Evolutionary conservation across 106 monocot species (phyloP).

Genomic region (Dendrobium huoshanense): DNA sequence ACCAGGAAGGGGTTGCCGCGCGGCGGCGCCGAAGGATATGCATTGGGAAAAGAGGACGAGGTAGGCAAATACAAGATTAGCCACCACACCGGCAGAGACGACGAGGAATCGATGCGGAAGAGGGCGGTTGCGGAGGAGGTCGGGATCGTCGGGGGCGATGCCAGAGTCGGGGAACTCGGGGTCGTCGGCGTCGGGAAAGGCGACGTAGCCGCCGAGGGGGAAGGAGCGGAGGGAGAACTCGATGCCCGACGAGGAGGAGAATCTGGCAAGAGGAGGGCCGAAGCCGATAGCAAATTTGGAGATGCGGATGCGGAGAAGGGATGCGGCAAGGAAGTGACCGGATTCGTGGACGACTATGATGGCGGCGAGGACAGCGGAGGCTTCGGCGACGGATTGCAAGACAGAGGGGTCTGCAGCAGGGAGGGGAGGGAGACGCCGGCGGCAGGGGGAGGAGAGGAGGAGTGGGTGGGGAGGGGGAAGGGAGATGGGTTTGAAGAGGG

Average conservation of each 20-base stretch:
- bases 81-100: slow-evolving; percentile 80
- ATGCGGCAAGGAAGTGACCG: slow-evolving; percentile 89
- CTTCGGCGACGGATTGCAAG: slow-evolving; percentile 51
- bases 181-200: slow-evolving; percentile 73
- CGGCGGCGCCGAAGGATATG: slow-evolving; percentile 61
- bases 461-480: slow-evolving; percentile 2
- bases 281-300: slow-evolving; percentile 85
- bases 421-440: background rate
- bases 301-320: slow-evolving; percentile 73
- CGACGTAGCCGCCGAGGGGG: slow-evolving; percentile 92
- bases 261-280: slow-evolving; percentile 78
- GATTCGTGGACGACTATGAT: slow-evolving; percentile 90
- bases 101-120: slow-evolving; percentile 73
- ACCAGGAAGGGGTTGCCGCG: slow-evolving; percentile 54
- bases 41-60: slow-evolving; percentile 60
- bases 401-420: slow-evolving; percentile 1
- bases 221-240: slow-evolving; percentile 90
- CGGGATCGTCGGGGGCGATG: slow-evolving; percentile 62
- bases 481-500: background rate
- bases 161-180: slow-evolving; percentile 54
- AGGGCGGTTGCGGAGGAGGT: slow-evolving; percentile 80
- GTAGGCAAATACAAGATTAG: slow-evolving; percentile 78
- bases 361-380: slow-evolving; percentile 72
- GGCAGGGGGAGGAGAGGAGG: background rate
- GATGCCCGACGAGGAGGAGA: slow-evolving; percentile 36